Percentiles rank a stretch among this genome's conserved stretches.
phyloP scores from a whole-genome alignment of 2,329 filamentous ascomycete genomes.

The Cryphonectria radicalis region DNA sequence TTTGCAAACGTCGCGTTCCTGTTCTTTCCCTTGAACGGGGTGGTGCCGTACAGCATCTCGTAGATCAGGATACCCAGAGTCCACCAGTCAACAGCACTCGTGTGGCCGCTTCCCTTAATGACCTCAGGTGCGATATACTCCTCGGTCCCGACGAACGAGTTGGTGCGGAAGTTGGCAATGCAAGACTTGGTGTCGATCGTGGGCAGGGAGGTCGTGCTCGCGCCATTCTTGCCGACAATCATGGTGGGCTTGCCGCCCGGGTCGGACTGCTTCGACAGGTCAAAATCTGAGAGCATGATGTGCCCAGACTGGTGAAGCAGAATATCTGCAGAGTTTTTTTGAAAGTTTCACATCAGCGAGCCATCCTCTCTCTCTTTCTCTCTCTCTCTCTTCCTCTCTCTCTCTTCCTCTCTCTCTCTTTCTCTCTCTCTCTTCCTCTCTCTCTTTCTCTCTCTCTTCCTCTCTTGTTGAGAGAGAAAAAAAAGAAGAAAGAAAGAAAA shows the following conservation, averaged over 20 bases:
- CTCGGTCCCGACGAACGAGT: conserved; percentile 97
- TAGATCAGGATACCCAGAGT: conserved; percentile 96
- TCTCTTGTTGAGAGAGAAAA: too few species aligned
- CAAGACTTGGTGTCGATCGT: conserved; percentile 99
- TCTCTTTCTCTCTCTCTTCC: too few species aligned
- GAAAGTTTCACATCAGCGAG: conserved; percentile 40
- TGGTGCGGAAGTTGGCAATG: conserved; percentile 97
- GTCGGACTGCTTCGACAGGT: conserved; percentile 96
- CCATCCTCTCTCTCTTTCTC: conserved; percentile 24
- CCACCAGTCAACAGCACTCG: conserved; percentile 99
- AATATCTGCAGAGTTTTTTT: conserved; percentile 60
- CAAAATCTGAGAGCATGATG: conserved; percentile 99
- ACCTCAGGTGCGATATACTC: conserved; percentile 99
- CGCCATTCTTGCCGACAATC: conserved; percentile 90
- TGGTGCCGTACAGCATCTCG: conserved; percentile 98
- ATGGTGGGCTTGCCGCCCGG: conserved; percentile 95
- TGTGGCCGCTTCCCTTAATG: conserved; percentile 98
- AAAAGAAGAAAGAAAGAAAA: too few species aligned
- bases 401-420: too few species aligned
- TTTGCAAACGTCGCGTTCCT: conserved; percentile 98
- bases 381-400: background rate
- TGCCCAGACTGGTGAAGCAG: conserved; percentile 98
- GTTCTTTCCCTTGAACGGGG: conserved; percentile 99
- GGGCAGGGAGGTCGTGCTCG: conserved; percentile 82
- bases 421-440: too few species aligned